These are phyloP conservation scores for Saccharomycopsis malanga DNA, from an alignment of 805 yeast genomes.

Conservation along the genomic window DNA sequence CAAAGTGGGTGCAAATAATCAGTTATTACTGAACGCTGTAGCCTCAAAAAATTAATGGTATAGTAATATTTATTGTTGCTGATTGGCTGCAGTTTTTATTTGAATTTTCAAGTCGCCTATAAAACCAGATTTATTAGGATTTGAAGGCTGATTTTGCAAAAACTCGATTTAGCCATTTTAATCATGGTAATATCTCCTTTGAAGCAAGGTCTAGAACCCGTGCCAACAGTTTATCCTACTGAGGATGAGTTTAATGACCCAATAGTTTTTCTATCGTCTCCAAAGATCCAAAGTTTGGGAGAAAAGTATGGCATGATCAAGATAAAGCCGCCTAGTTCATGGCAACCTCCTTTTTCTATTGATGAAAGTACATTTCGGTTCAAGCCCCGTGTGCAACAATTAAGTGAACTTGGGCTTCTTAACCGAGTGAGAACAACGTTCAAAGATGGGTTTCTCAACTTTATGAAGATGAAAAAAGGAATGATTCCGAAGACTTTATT, in stretches of 20 bases:
- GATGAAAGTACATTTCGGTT: conserved; percentile 49
- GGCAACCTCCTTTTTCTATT: conserved; percentile 48
- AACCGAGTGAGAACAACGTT: conserved; percentile 61
- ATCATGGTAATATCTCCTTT: too few relatives aligned
- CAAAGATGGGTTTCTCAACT: conserved; percentile 53
- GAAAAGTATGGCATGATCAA: conserved; percentile 67
- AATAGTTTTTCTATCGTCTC: conserved; percentile 50
- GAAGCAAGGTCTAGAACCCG: conserved; percentile 17
- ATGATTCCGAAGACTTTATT: conserved; percentile 21
- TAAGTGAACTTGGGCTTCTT: conserved; percentile 55
- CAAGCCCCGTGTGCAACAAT: conserved; percentile 60
- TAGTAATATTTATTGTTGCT: too few relatives aligned
- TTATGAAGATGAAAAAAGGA: conserved; percentile 38
- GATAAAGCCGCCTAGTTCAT: conserved; percentile 50
- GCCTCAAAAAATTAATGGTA: too few relatives aligned
- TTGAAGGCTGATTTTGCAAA: too few relatives aligned
- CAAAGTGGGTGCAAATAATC: too few relatives aligned
- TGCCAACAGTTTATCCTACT: conserved; percentile 54
- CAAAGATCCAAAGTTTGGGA: conserved; percentile 41
- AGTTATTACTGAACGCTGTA: too few relatives aligned
- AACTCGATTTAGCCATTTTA: too few relatives aligned
- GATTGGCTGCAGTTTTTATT: too few relatives aligned
- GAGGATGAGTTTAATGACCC: conserved; percentile 57
- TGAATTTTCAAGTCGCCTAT: too few relatives aligned
- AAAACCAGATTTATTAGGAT: too few relatives aligned